Percentiles rank a stretch among this genome's conserved stretches.
Evolutionary conservation across 352 stramenopile species (phyloP).

Genomic region (Globisporangium paddicum): DNA sequence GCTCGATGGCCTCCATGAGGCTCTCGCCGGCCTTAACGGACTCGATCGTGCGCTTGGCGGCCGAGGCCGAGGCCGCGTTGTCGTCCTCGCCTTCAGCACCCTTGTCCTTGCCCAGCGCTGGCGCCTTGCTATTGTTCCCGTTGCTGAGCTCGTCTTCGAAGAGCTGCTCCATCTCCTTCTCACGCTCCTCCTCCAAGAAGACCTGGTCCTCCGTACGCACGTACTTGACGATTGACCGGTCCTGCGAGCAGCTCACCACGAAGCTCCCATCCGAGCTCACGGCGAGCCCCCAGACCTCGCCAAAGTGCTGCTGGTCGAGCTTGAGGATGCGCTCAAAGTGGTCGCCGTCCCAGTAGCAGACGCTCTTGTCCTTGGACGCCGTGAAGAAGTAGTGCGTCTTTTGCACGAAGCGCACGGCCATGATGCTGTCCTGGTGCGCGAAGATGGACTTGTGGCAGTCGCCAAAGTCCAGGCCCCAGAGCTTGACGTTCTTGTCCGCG

Average conservation of each 20-base stretch:
- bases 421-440: conserved; percentile 98
- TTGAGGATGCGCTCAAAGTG: conserved; percentile 93
- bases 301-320: conserved; percentile 72
- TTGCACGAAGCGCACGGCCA: conserved; percentile 92
- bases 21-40: conserved; percentile 88
- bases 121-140: conserved; percentile 65
- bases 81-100: conserved; percentile 34
- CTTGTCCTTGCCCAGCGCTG: conserved; percentile 60
- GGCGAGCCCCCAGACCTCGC: conserved; percentile 83
- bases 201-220: conserved; percentile 95
- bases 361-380: conserved; percentile 95
- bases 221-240: conserved; percentile 97
- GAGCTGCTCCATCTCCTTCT: conserved; percentile 94
- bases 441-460: conserved; percentile 99
- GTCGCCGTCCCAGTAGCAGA: conserved; percentile 99
- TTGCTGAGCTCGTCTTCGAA: conserved; percentile 92
- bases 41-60: conserved; percentile 91
- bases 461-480: conserved; percentile 99
- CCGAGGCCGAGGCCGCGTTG: conserved; percentile 81
- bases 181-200: conserved; percentile 98
- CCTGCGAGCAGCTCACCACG: conserved; percentile 94
- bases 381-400: conserved; percentile 99
- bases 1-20: conserved; percentile 94
- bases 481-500: conserved; percentile 99
- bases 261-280: conserved; percentile 93